phyloP scores from a whole-genome alignment of 495 filamentous ascomycete genomes.

The Aspergillus coremiiformis region DNA sequence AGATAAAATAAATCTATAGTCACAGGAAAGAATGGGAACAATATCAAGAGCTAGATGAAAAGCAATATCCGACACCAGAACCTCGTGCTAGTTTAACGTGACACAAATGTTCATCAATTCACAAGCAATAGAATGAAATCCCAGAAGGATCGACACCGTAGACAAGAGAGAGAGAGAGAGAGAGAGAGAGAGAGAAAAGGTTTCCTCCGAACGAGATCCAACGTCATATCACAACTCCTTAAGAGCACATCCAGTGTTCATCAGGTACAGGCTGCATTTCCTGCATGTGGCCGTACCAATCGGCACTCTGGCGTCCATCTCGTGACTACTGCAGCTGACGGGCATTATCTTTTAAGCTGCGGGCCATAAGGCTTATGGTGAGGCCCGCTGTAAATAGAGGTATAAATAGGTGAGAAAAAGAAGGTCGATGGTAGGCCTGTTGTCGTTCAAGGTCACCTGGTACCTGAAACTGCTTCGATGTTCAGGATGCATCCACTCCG shows the following conservation, averaged over 20 bases:
- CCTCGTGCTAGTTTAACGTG: conserved; percentile 20
- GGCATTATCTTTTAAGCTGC: conserved; percentile 12
- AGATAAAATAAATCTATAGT: conserved; percentile 11
- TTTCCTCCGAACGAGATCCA: conserved; percentile 20
- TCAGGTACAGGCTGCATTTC: conserved; percentile 26
- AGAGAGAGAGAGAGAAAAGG: conserved; percentile 19
- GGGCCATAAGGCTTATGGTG: conserved; percentile 1
- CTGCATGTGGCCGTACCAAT: conserved; percentile 31
- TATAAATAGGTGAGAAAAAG: conserved; percentile 4
- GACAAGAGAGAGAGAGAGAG: conserved; percentile 19
- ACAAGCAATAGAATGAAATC: conserved; percentile 20
- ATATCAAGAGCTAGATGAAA: conserved; percentile 14
- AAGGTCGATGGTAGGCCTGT: background rate
- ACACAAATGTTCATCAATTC: conserved; percentile 23
- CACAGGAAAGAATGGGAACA: conserved; percentile 9
- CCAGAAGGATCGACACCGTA: conserved; percentile 7
- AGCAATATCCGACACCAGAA: conserved; percentile 27
- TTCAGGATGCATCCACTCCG: background rate
- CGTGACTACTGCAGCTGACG: conserved; percentile 4
- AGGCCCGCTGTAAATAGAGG: conserved; percentile 1
- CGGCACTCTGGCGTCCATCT: conserved; percentile 5
- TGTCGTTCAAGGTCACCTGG: background rate
- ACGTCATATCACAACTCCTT: conserved; percentile 15
- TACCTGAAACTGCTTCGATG: background rate
- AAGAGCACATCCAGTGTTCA: conserved; percentile 1